phyloP scores from a whole-genome alignment of 768 basidiomycete genomes.

The Wakefieldia striispora region DNA sequence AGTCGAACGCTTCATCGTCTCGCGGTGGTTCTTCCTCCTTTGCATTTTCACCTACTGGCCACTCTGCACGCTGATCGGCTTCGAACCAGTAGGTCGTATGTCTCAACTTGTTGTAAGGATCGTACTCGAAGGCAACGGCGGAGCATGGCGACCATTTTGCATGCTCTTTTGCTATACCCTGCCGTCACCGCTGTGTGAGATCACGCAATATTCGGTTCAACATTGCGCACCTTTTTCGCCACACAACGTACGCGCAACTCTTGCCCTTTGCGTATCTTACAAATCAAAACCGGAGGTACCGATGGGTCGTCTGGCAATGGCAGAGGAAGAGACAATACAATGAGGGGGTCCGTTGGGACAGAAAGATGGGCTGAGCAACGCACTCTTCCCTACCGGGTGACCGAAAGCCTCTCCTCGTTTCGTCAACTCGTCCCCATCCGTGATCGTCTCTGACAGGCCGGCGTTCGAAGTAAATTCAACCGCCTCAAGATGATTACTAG shows the following conservation, averaged over 20 bases:
- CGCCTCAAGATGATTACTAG: constrained; percentile 79
- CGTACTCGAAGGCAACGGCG: constrained; percentile 95
- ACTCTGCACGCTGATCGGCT: constrained; percentile 74
- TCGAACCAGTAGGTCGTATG: constrained; percentile 98
- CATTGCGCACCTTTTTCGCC: constrained; percentile 80
- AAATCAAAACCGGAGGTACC: constrained; percentile 73
- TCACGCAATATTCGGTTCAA: not conserved
- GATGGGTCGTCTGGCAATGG: constrained; percentile 52
- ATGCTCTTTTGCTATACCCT: constrained; percentile 98
- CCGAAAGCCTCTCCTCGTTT: constrained; percentile 79
- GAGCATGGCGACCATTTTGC: constrained; percentile 99
- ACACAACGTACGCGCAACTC: constrained; percentile 82
- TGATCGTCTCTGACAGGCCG: constrained; percentile 33
- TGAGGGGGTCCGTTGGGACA: constrained; percentile 3
- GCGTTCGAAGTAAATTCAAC: constrained; percentile 40
- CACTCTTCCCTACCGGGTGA: constrained; percentile 81
- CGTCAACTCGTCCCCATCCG: constrained; percentile 64
- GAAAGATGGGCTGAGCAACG: constrained; percentile 22
- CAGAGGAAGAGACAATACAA: not conserved
- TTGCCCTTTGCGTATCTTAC: constrained; percentile 93
- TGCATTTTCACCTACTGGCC: constrained; percentile 89
- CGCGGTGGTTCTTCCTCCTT: constrained; percentile 77
- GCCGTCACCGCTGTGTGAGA: constrained; percentile 1
- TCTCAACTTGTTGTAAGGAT: constrained; percentile 94
- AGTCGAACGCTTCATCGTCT: constrained; percentile 86